Evolutionary conservation across 768 basidiomycete genomes (phyloP), one percentile per base, ranked within the genome.

Genomic region (Kwoniella heveanensis): DNA sequence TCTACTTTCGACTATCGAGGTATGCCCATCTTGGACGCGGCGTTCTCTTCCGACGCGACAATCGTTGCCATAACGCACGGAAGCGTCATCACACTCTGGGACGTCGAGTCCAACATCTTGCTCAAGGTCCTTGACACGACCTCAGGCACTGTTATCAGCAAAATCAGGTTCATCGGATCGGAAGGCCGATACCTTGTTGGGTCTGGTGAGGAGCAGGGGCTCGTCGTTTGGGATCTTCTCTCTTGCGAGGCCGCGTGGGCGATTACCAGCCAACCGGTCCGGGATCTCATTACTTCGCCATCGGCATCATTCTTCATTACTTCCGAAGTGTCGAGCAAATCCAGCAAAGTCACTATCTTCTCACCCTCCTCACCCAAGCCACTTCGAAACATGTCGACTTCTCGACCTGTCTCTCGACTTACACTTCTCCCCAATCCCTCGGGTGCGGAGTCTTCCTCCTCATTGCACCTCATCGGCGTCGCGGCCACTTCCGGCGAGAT

Each of bases 11-110:
- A 79, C 46, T 90, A 89, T 74, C 89, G 88, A 48, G 82, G 83
- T n/a, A 85, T 83, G 54, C 90, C 92, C 30, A 83, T 83, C 57
- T 83, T 87, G 66, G 57, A 66, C 7, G 82, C 85, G 0, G 84
- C 87, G 0, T 96, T 92, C 87, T 91, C 94, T 6, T 84, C 83
- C 3, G 96, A 99, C 77, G 88, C 86, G 9, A 93, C 93, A 5
- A 83, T 99, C 30, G 82, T 98, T 50, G 89, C 88, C 13, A 84
- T 94, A 22, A 83, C 88, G 13, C 84, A 89, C 56, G 87, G 86
- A 0, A 75, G 84, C 17, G 85, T 85, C 63, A 83, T 94, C 56
- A 85, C 86, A 5, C 78, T 98, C 6, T 96, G 90, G 79, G 88
- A 92, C 70, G 84, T 90, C 0, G 70, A 81, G 22, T 86, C 86